Conservation (phyloP, 495 filamentous ascomycete species). For the Aspergillus conjunctus region DNA sequence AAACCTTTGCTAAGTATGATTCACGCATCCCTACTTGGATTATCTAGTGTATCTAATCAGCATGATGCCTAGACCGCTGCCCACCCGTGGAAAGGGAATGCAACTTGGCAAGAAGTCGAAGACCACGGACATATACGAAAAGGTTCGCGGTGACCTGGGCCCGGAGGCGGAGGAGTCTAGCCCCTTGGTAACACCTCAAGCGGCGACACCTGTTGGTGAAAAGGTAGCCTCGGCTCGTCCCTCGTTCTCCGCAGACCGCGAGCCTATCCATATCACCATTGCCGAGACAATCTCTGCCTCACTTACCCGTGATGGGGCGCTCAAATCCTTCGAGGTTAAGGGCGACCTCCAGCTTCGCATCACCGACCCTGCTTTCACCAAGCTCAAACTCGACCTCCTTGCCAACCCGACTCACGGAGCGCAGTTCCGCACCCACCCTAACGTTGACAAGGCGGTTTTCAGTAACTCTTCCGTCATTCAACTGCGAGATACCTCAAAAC, state of each 20-base stretch:
- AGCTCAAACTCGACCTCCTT: constrained; percentile 78
- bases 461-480: constrained; percentile 77
- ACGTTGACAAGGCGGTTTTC: constrained; percentile 87
- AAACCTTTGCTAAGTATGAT: constrained; percentile 71
- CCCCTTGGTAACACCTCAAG: constrained; percentile 71
- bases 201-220: constrained; percentile 52
- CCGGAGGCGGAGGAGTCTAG: constrained; percentile 74
- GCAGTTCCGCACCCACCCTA: constrained; percentile 91
- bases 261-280: constrained; percentile 82
- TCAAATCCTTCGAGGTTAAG: constrained; percentile 83
- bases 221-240: constrained; percentile 59
- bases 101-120: constrained; percentile 98
- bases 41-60: constrained; percentile 18
- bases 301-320: constrained; percentile 78
- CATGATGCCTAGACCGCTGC: constrained; percentile 52
- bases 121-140: constrained; percentile 93
- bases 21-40: background rate
- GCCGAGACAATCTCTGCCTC: constrained; percentile 86
- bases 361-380: constrained; percentile 81
- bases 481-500: constrained; percentile 76
- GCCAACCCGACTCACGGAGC: constrained; percentile 74
- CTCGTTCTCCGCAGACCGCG: constrained; percentile 69
- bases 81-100: constrained; percentile 93
- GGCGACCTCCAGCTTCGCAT: constrained; percentile 90
- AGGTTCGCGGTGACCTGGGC: constrained; percentile 85